phyloP scores from a whole-genome alignment of 2,329 filamentous ascomycete species.

The Trichophyton benhamiae region DNA sequence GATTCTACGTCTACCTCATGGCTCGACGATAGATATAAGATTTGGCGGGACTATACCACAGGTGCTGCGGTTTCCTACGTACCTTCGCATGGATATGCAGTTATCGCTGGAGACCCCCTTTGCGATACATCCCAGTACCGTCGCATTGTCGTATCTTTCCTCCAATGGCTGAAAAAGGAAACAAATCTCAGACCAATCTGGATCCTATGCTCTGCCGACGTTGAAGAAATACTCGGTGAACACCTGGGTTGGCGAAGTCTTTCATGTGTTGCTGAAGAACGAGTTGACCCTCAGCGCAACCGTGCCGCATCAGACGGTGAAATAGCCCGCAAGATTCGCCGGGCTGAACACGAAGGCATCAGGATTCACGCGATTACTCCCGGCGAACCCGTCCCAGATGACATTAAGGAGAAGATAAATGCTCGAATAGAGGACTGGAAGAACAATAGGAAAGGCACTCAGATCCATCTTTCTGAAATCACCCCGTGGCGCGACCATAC shows the following conservation, averaged over 20 bases:
- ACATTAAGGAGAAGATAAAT: constrained; percentile 58
- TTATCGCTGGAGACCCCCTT: constrained; percentile 76
- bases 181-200: constrained; percentile 67
- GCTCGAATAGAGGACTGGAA: constrained; percentile 69
- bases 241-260: constrained; percentile 80
- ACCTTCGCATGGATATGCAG: constrained; percentile 61
- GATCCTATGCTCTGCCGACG: constrained; percentile 69
- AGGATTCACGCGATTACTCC: constrained; percentile 61
- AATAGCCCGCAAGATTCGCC: constrained; percentile 62
- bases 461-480: constrained; percentile 84
- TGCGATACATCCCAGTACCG: constrained; percentile 68
- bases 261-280: constrained; percentile 79
- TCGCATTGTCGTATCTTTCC: constrained; percentile 59
- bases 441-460: constrained; percentile 62
- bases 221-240: constrained; percentile 67
- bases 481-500: constrained; percentile 73
- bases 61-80: constrained; percentile 81
- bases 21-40: constrained; percentile 76
- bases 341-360: constrained; percentile 70
- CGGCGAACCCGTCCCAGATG: constrained; percentile 51
- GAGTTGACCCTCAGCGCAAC: constrained; percentile 62
- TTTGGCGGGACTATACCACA: constrained; percentile 69
- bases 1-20: constrained; percentile 90
- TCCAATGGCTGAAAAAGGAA: constrained; percentile 62
- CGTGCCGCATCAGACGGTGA: constrained; percentile 52